Conservation (phyloP, 129 eudicot genomes). For the Cynara cardunculus region DNA sequence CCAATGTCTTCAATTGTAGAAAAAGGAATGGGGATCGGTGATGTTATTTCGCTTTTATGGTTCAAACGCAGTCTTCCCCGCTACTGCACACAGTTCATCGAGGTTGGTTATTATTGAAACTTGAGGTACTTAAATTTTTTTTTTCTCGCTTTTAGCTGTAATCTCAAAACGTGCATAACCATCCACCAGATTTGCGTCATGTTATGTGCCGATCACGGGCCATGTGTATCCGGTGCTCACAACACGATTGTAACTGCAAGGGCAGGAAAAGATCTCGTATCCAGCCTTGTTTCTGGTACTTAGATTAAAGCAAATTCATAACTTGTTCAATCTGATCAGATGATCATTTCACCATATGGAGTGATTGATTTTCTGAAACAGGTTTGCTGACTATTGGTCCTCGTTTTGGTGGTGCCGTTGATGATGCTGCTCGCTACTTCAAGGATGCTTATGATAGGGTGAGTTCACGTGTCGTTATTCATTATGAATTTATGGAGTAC, state of each 20-base stretch:
- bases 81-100: conserved; percentile 87
- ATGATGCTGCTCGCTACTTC: conserved; percentile 96
- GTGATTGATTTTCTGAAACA: conserved; percentile 26
- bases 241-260: conserved; percentile 92
- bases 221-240: conserved; percentile 98
- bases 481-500: not conserved
- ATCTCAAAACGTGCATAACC: not conserved
- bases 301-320: not conserved
- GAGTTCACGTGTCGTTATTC: conserved; percentile 18
- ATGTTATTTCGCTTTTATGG: conserved; percentile 90
- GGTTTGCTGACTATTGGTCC: conserved; percentile 95
- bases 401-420: conserved; percentile 91
- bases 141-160: not conserved
- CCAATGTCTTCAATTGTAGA: conserved; percentile 89
- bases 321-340: not conserved
- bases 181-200: conserved; percentile 75
- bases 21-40: conserved; percentile 89
- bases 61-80: conserved; percentile 95
- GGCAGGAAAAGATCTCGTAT: conserved; percentile 92
- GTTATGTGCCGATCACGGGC: conserved; percentile 99
- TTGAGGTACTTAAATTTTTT: not conserved
- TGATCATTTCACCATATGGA: not conserved
- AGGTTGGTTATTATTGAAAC: conserved; percentile 39
- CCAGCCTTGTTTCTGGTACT: conserved; percentile 87
- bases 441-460: conserved; percentile 94